phyloP scores from a whole-genome alignment of 331 rosid species.

The Quercus phellos region DNA sequence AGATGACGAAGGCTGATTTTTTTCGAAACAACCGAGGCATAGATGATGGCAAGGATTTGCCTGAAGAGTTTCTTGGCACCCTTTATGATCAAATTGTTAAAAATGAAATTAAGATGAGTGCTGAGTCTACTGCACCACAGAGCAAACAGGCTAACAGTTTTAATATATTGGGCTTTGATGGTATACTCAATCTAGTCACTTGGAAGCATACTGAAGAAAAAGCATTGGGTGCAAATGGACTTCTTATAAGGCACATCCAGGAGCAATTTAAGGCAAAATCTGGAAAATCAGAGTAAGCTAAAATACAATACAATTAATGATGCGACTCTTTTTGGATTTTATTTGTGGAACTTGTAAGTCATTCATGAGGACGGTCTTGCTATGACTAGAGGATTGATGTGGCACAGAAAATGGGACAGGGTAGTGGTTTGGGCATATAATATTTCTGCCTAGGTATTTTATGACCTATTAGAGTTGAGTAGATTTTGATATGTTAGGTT shows the following conservation, averaged over 20 bases:
- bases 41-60: conserved; percentile 94
- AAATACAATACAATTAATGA: conserved; percentile 8
- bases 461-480: neutral
- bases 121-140: conserved; percentile 84
- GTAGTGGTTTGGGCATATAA: neutral
- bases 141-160: conserved; percentile 91
- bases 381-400: neutral
- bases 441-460: neutral
- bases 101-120: conserved; percentile 93
- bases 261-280: conserved; percentile 93
- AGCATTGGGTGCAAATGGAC: conserved; percentile 93
- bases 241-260: conserved; percentile 89
- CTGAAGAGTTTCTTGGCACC: conserved; percentile 89
- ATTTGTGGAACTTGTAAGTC: conserved; percentile 10
- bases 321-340: neutral
- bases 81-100: conserved; percentile 86
- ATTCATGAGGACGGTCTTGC: conserved; percentile 1
- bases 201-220: conserved; percentile 97
- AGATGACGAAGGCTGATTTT: conserved; percentile 98
- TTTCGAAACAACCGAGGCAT: conserved; percentile 94
- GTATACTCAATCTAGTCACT: conserved; percentile 89
- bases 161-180: conserved; percentile 92
- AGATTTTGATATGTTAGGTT: neutral
- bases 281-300: conserved; percentile 94
- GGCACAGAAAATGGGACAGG: neutral